Percentiles rank a stretch among this genome's conserved stretches.
phyloP scores from a whole-genome alignment of 768 basidiomycete genomes.

The Tricholoma saponaceum region DNA sequence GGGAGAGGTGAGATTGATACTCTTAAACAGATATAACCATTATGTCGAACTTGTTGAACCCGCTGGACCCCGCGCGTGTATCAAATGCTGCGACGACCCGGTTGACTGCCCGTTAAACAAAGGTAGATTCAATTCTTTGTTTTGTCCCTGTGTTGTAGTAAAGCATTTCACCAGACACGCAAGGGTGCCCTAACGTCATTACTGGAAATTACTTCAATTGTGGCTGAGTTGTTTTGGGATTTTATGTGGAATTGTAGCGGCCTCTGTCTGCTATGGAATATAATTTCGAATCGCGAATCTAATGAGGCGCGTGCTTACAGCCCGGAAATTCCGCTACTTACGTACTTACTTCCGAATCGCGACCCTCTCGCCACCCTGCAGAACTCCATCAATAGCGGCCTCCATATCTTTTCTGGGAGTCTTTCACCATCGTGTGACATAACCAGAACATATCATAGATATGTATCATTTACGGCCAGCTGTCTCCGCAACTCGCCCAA shows the following conservation, averaged over 20 bases:
- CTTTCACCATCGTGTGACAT: no score
- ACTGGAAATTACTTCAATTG: conserved; percentile 54
- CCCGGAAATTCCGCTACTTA: no score
- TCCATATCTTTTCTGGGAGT: no score
- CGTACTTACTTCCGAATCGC: not conserved
- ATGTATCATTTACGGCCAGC: no score
- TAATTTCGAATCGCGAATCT: no score
- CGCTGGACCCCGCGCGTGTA: conserved; percentile 45
- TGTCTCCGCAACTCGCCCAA: no score
- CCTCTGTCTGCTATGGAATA: not conserved
- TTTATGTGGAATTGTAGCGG: not conserved
- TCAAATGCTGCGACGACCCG: conserved; percentile 53
- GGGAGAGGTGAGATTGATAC: not conserved
- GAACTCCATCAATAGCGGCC: no score
- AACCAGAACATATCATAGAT: no score
- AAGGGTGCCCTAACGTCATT: conserved; percentile 51
- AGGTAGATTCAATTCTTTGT: conserved; percentile 26
- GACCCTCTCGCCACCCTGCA: no score
- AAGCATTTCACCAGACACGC: conserved; percentile 31
- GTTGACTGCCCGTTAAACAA: conserved; percentile 50
- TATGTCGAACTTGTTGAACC: conserved; percentile 60
- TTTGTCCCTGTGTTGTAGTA: not conserved
- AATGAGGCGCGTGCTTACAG: no score
- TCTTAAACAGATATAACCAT: conserved; percentile 42
- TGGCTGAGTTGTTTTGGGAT: conserved; percentile 14